phyloP scores from a whole-genome alignment of 176 grass and related monocot genomes.

The Zoysia pacifica region DNA sequence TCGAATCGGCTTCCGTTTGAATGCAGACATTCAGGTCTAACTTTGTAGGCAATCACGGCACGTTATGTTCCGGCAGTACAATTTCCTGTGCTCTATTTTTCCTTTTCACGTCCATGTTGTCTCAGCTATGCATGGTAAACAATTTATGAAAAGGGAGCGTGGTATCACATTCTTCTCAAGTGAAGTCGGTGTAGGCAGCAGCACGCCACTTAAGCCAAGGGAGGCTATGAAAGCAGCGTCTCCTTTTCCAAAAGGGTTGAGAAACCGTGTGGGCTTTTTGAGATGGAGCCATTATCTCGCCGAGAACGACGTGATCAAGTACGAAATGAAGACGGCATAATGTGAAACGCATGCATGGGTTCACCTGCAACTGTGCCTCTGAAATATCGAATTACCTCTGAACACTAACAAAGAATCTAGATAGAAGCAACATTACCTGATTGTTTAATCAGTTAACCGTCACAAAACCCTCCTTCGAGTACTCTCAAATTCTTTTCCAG shows the following conservation, averaged over 20 bases:
- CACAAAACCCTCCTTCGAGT: constrained; percentile 12
- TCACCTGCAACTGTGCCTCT: not conserved
- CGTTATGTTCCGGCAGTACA: constrained; percentile 19
- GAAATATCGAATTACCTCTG: not conserved
- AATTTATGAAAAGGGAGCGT: not conserved
- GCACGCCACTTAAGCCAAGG: not conserved
- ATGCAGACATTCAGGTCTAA: constrained; percentile 6
- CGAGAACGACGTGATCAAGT: constrained; percentile 44
- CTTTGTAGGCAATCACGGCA: constrained; percentile 35
- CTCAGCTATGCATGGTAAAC: not conserved
- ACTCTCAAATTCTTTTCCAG: constrained; percentile 31
- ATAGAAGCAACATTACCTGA: not conserved
- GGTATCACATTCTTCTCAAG: constrained; percentile 13
- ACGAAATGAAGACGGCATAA: constrained; percentile 28
- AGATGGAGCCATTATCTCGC: constrained; percentile 22
- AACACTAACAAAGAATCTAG: not conserved
- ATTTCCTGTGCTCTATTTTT: not conserved
- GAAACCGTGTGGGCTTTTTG: constrained; percentile 23
- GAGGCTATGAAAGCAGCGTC: not conserved
- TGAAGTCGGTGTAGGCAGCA: not conserved
- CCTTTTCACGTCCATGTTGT: not conserved
- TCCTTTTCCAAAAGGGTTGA: not conserved
- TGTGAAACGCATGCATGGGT: not conserved
- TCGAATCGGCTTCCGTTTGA: constrained; percentile 16
- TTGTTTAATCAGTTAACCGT: not conserved